Conservation (phyloP, 768 basidiomycete species). For the Postia placenta region DNA sequence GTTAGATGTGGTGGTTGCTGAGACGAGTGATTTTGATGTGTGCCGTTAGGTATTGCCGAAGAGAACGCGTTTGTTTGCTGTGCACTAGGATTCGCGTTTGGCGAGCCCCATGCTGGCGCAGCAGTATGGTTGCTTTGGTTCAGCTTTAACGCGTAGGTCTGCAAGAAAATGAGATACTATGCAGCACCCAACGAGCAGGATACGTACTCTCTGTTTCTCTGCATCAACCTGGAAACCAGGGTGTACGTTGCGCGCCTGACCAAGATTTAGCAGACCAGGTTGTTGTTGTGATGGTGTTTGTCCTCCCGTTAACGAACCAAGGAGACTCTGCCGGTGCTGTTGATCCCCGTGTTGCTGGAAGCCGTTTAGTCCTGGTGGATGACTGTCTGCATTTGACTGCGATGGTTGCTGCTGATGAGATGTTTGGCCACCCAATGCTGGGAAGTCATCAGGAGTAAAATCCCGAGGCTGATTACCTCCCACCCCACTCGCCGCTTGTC, state of each 20-base stretch:
- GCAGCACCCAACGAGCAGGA: background rate
- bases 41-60: slow-evolving; percentile 39
- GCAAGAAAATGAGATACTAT: background rate
- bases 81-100: slow-evolving; percentile 40
- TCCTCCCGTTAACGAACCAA: slow-evolving; percentile 43
- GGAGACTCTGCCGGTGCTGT: slow-evolving; percentile 49
- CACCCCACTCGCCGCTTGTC: slow-evolving; percentile 28
- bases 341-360: slow-evolving; percentile 41
- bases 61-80: slow-evolving; percentile 18
- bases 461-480: slow-evolving; percentile 46
- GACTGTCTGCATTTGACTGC: slow-evolving; percentile 31
- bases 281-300: slow-evolving; percentile 32
- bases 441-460: slow-evolving; percentile 88
- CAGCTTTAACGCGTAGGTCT: slow-evolving; percentile 45
- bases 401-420: slow-evolving; percentile 32
- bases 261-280: slow-evolving; percentile 63
- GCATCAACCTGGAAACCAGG: slow-evolving; percentile 48
- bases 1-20: slow-evolving; percentile 43
- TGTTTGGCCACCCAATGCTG: slow-evolving; percentile 65
- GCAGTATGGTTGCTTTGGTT: slow-evolving; percentile 28
- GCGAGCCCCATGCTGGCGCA: slow-evolving; percentile 51
- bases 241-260: slow-evolving; percentile 28
- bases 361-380: slow-evolving; percentile 77
- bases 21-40: slow-evolving; percentile 28
- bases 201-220: slow-evolving; percentile 65